Conservation (phyloP, 768 basidiomycete species). For the Macrolepiota fuliginosa region DNA sequence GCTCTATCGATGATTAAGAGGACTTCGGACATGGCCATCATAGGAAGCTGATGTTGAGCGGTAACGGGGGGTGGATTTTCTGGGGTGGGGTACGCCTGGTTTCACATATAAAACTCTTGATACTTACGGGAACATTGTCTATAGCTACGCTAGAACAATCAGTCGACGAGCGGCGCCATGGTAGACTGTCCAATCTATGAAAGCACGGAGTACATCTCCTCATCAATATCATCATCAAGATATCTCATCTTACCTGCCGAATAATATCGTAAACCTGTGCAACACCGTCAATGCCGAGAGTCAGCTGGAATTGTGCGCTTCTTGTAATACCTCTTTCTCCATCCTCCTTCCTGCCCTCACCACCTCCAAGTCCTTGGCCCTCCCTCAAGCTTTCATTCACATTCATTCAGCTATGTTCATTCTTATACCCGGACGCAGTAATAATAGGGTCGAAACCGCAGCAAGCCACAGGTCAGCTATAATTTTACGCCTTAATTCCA, state of each 20-base stretch:
- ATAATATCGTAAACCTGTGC: conserved; percentile 2
- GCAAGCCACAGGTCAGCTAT: background rate
- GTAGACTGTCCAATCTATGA: background rate
- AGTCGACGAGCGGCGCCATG: background rate
- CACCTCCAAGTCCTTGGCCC: background rate
- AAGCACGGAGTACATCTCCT: background rate
- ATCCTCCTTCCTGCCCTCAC: background rate
- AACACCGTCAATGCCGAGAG: background rate
- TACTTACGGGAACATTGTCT: background rate
- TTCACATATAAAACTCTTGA: background rate
- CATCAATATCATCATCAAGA: background rate
- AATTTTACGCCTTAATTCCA: background rate
- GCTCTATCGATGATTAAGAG: background rate
- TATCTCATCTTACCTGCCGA: background rate
- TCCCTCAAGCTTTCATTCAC: background rate
- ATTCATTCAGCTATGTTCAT: background rate
- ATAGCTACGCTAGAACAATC: background rate
- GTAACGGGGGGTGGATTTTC: background rate
- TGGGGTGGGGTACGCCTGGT: background rate
- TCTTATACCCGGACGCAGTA: background rate
- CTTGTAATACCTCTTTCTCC: background rate
- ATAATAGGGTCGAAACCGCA: background rate
- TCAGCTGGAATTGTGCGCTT: background rate
- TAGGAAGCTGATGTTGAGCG: background rate
- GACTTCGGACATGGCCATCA: background rate